Evolutionary conservation across 176 grass and related monocot species (phyloP).

Genomic region (Cenchrus americanus): DNA sequence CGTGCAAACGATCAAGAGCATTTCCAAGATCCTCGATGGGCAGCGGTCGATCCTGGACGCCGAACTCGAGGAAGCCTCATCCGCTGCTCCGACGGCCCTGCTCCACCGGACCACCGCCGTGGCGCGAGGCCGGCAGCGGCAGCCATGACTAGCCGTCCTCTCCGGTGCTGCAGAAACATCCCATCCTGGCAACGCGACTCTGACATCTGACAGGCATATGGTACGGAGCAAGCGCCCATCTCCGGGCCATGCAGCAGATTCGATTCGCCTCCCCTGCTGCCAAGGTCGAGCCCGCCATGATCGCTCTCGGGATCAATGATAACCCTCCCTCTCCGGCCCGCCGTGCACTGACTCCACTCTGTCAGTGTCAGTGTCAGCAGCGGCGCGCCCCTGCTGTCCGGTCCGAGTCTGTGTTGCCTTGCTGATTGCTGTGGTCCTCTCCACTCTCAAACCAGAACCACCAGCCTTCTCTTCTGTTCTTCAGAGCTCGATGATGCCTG

Average conservation of each 20-base stretch:
- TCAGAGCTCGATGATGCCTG: conserved; percentile 11
- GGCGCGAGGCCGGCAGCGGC: too few relatives aligned
- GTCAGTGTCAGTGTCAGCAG: neutral
- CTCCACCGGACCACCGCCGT: too few relatives aligned
- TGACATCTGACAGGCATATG: conserved; percentile 21
- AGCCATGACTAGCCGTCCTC: too few relatives aligned
- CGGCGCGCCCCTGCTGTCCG: conserved; percentile 21
- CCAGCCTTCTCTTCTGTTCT: neutral
- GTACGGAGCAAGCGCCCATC: neutral
- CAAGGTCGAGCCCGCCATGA: conserved; percentile 40
- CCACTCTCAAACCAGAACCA: neutral
- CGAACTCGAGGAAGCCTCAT: too few relatives aligned
- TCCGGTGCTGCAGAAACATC: too few relatives aligned
- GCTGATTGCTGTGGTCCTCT: neutral
- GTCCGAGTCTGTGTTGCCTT: neutral
- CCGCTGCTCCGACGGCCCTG: too few relatives aligned
- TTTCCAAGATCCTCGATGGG: too few relatives aligned
- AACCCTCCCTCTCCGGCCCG: neutral
- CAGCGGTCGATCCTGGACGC: too few relatives aligned
- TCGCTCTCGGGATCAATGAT: conserved; percentile 32
- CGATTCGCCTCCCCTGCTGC: conserved; percentile 1
- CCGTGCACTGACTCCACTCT: conserved; percentile 28
- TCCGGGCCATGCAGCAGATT: conserved; percentile 33
- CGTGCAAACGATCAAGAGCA: too few relatives aligned
- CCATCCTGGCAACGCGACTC: neutral